Base-by-base conservation (phyloP, 1,284 basidiomycete genomes). In the Pseudozyma sp. region DNA sequence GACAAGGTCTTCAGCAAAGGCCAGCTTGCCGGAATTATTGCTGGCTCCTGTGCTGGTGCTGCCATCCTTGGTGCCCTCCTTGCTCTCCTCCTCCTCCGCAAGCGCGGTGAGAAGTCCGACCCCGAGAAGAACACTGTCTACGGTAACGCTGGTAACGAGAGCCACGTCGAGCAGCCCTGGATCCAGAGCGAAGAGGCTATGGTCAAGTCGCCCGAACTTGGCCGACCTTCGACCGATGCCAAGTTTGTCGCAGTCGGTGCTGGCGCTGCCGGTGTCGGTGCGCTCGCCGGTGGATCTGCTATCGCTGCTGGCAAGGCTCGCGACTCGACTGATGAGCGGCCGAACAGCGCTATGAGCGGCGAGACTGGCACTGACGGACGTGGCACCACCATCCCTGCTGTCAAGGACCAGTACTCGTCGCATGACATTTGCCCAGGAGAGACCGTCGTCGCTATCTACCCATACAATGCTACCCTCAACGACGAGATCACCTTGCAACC, bases 371-470 rank as follows among this genome's bases (percentile, higher is more conserved):
- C 75, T 49, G 78, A 80, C 52, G 78, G 78, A 11, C 62, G 77
- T 11, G 80, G 79, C 9, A 78, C 79, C 39, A 78, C 80, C 52
- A 79, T 82, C 35, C 70, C 79, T 25, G 68, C 70, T 4, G 79
- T 81, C 31, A 71, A 75, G 51, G 80, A 81, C 56, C 79, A 81
- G 64, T 81, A 82, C 64, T 80, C 79, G 10, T 77, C 76, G 55
- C 79, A 81, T 44, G 77, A 80, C 53, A 82, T 82, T 31, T 70
- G 67, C 55, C 67, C 77, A 7, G 77, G 78, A 35, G 79, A 81
- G 59, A 76, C 76, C 3, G 79, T 82, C 18, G 72, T 82, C 31
- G 79, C 79, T 54, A 80, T 82, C 62, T 82, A 82, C 74, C 80
- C 79, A 21, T 82, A 82, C 70, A 76, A 79, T 47, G 80, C 80